A percentile compares a stretch with the other conserved stretches of the same genome.
phyloP scores from a whole-genome alignment of 176 grass and related monocot genomes.

The Aegilops speltoides region DNA sequence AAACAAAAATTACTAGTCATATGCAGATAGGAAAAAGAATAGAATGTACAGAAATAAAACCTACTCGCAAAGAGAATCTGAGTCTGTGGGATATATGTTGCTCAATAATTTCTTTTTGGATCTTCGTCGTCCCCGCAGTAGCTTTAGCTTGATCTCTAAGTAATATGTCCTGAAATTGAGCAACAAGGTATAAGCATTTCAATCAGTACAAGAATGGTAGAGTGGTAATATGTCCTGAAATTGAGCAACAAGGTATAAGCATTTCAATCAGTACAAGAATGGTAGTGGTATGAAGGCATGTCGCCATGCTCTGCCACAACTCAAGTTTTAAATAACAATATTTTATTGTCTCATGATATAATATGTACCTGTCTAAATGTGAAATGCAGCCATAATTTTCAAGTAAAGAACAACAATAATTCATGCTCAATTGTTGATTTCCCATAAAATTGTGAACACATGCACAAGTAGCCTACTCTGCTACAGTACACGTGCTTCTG shows the following conservation, averaged over 20 bases:
- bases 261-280: not conserved
- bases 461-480: slow-evolving; percentile 4
- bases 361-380: not conserved
- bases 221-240: slow-evolving; percentile 83
- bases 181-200: not conserved
- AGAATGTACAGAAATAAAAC: slow-evolving; percentile 36
- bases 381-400: not conserved
- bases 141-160: slow-evolving; percentile 83
- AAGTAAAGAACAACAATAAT: slow-evolving; percentile 5
- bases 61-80: slow-evolving; percentile 88
- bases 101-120: slow-evolving; percentile 81
- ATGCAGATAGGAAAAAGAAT: slow-evolving; percentile 14
- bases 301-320: slow-evolving; percentile 5
- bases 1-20: slow-evolving; percentile 19
- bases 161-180: slow-evolving; percentile 88
- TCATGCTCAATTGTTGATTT: not conserved
- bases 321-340: not conserved
- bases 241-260: slow-evolving; percentile 19
- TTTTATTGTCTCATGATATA: slow-evolving; percentile 1
- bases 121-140: slow-evolving; percentile 48
- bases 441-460: not conserved
- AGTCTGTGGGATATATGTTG: slow-evolving; percentile 84
- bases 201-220: not conserved
- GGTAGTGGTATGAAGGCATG: not conserved
- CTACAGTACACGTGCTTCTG: not conserved